phyloP scores from a whole-genome alignment of 2,329 filamentous ascomycete species.

The Penicillium sp. region DNA sequence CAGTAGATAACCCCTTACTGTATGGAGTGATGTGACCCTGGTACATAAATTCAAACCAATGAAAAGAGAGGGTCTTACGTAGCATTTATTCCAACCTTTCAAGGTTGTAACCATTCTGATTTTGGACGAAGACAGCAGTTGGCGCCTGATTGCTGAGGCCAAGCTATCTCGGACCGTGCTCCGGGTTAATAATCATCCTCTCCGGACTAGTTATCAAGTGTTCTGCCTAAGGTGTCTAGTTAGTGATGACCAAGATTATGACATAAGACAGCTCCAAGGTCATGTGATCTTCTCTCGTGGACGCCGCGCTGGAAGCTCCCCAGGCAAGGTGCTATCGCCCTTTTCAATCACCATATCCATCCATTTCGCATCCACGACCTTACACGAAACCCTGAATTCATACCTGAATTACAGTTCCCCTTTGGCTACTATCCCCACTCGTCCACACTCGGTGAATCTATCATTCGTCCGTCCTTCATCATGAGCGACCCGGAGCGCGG shows the following conservation, averaged over 20 bases:
- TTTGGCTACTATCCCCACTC: constrained; percentile 1
- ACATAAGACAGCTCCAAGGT: constrained; percentile 14
- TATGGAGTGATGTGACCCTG: background rate
- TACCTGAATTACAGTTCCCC: background rate
- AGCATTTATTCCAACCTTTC: constrained; percentile 6
- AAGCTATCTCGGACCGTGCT: background rate
- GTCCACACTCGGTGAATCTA: constrained; percentile 2
- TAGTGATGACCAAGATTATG: constrained; percentile 11
- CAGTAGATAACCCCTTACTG: background rate
- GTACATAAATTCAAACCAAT: background rate
- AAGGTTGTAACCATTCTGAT: background rate
- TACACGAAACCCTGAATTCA: background rate
- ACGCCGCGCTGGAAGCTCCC: constrained; percentile 29
- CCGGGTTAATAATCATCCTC: background rate
- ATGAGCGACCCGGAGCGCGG: constrained; percentile 56
- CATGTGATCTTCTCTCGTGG: constrained; percentile 24
- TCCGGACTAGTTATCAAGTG: background rate
- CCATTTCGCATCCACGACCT: constrained; percentile 2
- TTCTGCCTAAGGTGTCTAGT: constrained; percentile 5
- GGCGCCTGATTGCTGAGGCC: background rate
- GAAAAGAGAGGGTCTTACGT: constrained; percentile 6
- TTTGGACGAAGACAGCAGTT: constrained; percentile 18
- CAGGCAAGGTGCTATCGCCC: constrained; percentile 19
- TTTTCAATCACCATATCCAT: constrained; percentile 19
- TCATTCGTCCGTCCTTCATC: constrained; percentile 18